Evolutionary conservation across 345 rosid species (phyloP).

Genomic region (Reutealis trisperma): DNA sequence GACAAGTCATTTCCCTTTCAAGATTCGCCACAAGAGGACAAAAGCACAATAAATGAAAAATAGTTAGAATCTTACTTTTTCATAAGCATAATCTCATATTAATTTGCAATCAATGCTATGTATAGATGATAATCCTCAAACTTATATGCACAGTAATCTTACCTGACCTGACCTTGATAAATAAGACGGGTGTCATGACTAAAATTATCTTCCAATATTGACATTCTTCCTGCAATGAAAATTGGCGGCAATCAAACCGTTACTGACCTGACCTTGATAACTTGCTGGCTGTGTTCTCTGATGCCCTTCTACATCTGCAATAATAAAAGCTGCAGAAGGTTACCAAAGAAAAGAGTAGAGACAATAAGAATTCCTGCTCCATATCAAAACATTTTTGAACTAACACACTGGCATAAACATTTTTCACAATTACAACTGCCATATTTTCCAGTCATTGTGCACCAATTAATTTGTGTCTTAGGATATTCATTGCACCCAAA

Average conservation of each 20-base stretch:
- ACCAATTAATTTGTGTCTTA: not conserved
- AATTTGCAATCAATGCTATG: not conserved
- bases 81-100: not conserved
- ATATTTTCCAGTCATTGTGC: slow-evolving; percentile 1
- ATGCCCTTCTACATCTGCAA: slow-evolving; percentile 11
- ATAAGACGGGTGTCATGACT: not conserved
- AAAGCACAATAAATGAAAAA: not conserved
- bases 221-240: not conserved
- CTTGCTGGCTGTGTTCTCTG: not conserved
- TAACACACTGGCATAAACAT: not conserved
- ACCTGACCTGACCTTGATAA: slow-evolving; percentile 11
- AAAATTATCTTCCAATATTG: not conserved
- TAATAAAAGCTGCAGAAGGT: slow-evolving; percentile 13
- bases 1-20: not conserved
- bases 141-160: not conserved
- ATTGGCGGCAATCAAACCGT: not conserved
- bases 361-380: slow-evolving; percentile 3
- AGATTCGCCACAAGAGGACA: not conserved
- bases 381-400: slow-evolving; percentile 11
- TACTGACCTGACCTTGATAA: not conserved
- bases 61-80: not conserved
- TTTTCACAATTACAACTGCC: not conserved
- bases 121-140: not conserved
- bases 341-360: not conserved
- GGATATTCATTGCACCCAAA: slow-evolving; percentile 10